Percentiles rank a stretch among this genome's conserved stretches.
Evolutionary conservation across 2,329 filamentous ascomycete species (phyloP).

Genomic region (Aspergillus floridensis): DNA sequence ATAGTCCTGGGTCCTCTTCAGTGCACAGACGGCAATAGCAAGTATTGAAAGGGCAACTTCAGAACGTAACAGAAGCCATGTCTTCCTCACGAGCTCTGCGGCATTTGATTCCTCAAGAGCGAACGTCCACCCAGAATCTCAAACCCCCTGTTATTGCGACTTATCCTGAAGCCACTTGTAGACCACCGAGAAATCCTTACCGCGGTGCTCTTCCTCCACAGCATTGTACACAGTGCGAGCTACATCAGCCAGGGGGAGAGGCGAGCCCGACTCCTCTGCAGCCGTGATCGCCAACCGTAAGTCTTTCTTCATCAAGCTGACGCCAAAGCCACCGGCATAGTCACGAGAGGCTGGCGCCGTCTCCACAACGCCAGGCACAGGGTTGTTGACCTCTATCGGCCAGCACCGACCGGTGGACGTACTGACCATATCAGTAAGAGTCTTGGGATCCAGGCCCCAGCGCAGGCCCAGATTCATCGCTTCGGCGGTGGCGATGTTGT

Average conservation of each 20-base stretch:
- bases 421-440: slow-evolving; percentile 83
- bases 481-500: slow-evolving; percentile 73
- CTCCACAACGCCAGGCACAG: slow-evolving; percentile 78
- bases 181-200: slow-evolving; percentile 77
- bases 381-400: slow-evolving; percentile 95
- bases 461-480: slow-evolving; percentile 65
- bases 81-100: too few species aligned
- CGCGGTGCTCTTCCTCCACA: slow-evolving; percentile 62
- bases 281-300: slow-evolving; percentile 70
- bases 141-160: slow-evolving; percentile 15
- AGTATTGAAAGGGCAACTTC: too few species aligned
- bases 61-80: too few species aligned
- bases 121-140: not conserved
- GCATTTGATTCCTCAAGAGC: too few species aligned
- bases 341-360: slow-evolving; percentile 71
- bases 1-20: too few species aligned
- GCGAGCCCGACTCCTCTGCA: slow-evolving; percentile 64
- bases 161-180: slow-evolving; percentile 63
- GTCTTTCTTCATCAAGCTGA: slow-evolving; percentile 79
- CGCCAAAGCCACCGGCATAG: slow-evolving; percentile 74
- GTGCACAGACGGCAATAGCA: too few species aligned
- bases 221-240: slow-evolving; percentile 67
- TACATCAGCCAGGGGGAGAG: slow-evolving; percentile 61
- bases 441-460: slow-evolving; percentile 62
- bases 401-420: slow-evolving; percentile 92